A percentile compares a stretch with the other conserved stretches of the same genome.
phyloP scores from a whole-genome alignment of 139 green algal species.

The Tetradesmus lagerheimii region DNA sequence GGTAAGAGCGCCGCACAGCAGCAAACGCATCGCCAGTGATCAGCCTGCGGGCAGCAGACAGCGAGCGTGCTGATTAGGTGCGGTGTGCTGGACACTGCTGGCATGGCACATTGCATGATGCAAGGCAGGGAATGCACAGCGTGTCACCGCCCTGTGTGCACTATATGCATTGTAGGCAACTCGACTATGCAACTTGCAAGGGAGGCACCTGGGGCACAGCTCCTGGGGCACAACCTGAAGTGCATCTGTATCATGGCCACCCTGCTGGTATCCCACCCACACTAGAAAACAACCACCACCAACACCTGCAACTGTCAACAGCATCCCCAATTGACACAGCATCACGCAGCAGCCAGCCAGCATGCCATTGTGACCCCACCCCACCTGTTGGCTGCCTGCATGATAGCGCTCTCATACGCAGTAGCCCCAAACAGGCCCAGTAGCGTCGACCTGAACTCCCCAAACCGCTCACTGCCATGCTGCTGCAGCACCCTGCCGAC shows the following conservation, averaged over 20 bases:
- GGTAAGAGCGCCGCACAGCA: constrained; percentile 9
- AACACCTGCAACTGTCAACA: neutral
- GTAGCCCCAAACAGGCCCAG: constrained; percentile 53
- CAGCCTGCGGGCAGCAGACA: neutral
- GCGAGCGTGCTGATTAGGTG: no score
- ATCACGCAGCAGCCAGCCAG: neutral
- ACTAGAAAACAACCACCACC: no score
- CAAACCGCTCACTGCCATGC: constrained; percentile 48
- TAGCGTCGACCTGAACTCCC: constrained; percentile 56
- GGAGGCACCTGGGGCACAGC: no score
- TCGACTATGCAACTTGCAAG: no score
- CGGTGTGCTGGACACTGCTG: no score
- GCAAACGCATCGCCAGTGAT: constrained; percentile 35
- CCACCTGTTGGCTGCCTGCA: constrained; percentile 43
- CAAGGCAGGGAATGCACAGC: no score
- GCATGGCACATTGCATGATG: no score
- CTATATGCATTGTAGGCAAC: no score
- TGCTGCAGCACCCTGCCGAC: constrained; percentile 15
- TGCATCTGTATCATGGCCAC: neutral
- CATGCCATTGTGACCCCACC: neutral
- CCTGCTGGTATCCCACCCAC: neutral
- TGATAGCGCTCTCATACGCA: constrained; percentile 59
- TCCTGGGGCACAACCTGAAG: neutral
- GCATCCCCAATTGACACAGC: neutral
- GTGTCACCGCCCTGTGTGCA: no score